phyloP scores from a whole-genome alignment of 352 stramenopile species.

The Paralagenidium karlingii region DNA sequence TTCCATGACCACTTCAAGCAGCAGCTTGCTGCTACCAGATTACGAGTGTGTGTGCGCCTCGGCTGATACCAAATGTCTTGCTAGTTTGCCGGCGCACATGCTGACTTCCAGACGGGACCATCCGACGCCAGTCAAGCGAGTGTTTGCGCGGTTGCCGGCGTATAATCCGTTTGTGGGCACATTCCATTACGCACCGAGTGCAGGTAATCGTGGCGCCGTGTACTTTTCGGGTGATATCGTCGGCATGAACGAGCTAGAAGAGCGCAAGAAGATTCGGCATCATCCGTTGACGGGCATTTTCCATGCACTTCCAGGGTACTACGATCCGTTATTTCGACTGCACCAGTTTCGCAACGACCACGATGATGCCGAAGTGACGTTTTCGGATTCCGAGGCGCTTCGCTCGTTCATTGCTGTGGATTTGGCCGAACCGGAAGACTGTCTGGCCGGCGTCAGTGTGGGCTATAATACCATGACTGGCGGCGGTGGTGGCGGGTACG shows the following conservation, averaged over 20 bases:
- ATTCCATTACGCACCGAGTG: slow-evolving; percentile 83
- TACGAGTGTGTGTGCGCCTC: too few relatives aligned
- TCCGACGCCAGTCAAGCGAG: slow-evolving; percentile 5
- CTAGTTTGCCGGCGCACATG: neutral
- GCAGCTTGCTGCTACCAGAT: too few relatives aligned
- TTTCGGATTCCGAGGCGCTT: slow-evolving; percentile 45
- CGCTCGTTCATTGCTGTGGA: slow-evolving; percentile 70
- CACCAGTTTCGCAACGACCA: slow-evolving; percentile 50
- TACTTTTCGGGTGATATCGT: slow-evolving; percentile 85
- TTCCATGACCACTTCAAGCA: too few relatives aligned
- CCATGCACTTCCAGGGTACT: slow-evolving; percentile 76
- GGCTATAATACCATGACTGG: slow-evolving; percentile 15
- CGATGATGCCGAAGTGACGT: slow-evolving; percentile 35
- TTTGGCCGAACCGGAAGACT: slow-evolving; percentile 48
- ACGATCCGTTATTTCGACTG: slow-evolving; percentile 72
- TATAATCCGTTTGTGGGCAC: slow-evolving; percentile 85
- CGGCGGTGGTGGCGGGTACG: neutral
- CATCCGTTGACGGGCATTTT: slow-evolving; percentile 81
- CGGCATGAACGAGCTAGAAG: slow-evolving; percentile 77
- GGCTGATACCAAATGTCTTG: too few relatives aligned
- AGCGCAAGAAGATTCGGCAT: slow-evolving; percentile 83
- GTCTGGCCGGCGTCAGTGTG: too few relatives aligned
- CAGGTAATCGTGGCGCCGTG: slow-evolving; percentile 70
- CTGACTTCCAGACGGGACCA: neutral
- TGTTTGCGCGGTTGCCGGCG: slow-evolving; percentile 73